These are phyloP conservation scores for Metroxylon sagu DNA, from an alignment of 176 grass and related monocot genomes.

Conservation along the genomic window DNA sequence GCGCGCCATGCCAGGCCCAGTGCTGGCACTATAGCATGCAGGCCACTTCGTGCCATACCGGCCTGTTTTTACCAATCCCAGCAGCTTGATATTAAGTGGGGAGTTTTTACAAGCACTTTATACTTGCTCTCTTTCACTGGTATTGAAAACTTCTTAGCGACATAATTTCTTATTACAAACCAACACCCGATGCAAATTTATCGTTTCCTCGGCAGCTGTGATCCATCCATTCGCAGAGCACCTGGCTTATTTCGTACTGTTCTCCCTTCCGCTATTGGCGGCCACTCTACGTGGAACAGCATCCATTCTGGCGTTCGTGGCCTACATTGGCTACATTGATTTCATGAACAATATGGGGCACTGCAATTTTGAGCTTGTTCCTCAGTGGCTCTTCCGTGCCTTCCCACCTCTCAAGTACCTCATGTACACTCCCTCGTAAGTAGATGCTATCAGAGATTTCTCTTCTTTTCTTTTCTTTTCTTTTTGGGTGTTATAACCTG, in stretches of 20 bases:
- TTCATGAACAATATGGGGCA: constrained; percentile 99
- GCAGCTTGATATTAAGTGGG: too few relatives aligned
- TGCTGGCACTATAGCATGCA: too few relatives aligned
- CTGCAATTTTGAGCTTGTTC: constrained; percentile 86
- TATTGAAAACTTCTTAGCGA: too few relatives aligned
- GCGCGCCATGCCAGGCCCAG: too few relatives aligned
- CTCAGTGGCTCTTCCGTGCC: constrained; percentile 51
- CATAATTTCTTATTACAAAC: too few relatives aligned
- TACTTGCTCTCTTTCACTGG: too few relatives aligned
- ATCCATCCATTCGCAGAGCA: constrained; percentile 91
- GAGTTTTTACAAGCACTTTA: too few relatives aligned
- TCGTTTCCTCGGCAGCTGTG: constrained; percentile 41
- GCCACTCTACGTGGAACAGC: constrained; percentile 24
- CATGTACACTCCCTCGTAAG: constrained; percentile 98
- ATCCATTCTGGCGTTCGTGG: constrained; percentile 29
- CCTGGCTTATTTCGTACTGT: constrained; percentile 52
- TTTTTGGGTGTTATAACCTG: too few relatives aligned
- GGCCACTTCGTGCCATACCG: too few relatives aligned
- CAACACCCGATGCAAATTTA: background rate
- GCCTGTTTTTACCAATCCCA: too few relatives aligned
- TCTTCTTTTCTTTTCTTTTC: too few relatives aligned
- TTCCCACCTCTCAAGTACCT: constrained; percentile 89
- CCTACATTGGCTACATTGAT: constrained; percentile 56
- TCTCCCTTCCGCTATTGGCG: constrained; percentile 44
- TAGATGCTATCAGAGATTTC: background rate